phyloP scores from a whole-genome alignment of 768 basidiomycete genomes.

The Naganishia kalamii region DNA sequence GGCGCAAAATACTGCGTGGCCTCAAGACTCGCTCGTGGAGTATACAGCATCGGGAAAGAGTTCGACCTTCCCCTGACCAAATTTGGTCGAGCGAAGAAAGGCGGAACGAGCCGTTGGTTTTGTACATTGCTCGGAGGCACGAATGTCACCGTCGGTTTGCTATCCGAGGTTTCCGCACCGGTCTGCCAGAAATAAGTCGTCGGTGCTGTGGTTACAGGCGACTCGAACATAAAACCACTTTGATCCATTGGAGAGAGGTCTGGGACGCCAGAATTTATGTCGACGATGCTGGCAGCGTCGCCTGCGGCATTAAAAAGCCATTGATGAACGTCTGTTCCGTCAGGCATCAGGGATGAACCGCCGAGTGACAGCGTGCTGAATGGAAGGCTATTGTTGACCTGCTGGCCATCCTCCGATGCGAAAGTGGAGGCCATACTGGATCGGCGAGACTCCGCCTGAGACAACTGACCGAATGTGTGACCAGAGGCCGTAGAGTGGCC shows the following conservation, averaged over 20 bases:
- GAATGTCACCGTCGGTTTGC: too few species aligned
- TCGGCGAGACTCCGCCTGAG: background rate
- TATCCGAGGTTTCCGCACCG: background rate
- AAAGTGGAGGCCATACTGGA: background rate
- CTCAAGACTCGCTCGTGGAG: background rate
- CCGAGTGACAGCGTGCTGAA: background rate
- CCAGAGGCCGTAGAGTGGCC: background rate
- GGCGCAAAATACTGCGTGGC: background rate
- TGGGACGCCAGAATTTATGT: background rate
- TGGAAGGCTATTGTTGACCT: background rate
- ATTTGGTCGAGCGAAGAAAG: background rate
- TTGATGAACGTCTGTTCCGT: background rate
- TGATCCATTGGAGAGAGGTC: background rate
- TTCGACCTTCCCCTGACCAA: conserved; percentile 10
- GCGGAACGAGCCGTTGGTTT: background rate
- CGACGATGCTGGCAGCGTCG: background rate
- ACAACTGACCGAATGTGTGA: background rate
- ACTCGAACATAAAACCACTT: too few species aligned
- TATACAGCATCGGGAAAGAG: conserved; percentile 6
- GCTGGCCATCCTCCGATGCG: background rate
- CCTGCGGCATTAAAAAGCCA: background rate
- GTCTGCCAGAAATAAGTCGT: background rate
- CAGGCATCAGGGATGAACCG: background rate
- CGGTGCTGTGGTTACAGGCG: background rate
- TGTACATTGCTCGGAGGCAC: background rate